Conservation (phyloP, 139 green algal species). For the Raphidocelis subcapitata region DNA sequence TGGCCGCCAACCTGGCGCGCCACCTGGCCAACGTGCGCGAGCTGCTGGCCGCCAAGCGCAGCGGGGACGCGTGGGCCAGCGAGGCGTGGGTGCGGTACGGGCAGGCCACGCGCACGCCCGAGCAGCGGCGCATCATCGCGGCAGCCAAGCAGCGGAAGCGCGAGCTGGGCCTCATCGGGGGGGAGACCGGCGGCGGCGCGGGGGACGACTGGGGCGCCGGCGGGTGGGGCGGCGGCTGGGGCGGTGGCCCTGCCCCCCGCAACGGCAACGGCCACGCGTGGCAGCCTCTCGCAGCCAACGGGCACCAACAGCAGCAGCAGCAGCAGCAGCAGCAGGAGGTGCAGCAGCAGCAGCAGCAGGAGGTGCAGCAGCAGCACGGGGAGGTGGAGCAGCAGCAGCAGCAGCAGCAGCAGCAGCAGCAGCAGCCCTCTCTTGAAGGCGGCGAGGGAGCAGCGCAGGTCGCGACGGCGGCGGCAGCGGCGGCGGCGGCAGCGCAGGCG, state of each 20-base stretch:
- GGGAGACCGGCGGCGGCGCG: too few relatives aligned
- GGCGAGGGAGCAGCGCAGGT: neutral
- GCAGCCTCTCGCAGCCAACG: neutral
- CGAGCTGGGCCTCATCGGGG: neutral
- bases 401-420: conserved; percentile 9
- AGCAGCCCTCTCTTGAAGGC: neutral
- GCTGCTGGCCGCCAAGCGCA: neutral
- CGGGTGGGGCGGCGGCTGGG: neutral
- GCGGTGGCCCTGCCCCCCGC: neutral
- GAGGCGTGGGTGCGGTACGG: neutral
- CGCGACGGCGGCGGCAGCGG: neutral
- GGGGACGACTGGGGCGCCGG: too few relatives aligned
- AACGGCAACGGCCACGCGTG: conserved; percentile 3
- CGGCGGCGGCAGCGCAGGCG: neutral
- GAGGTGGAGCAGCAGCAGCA: conserved; percentile 5
- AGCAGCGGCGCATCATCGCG: neutral
- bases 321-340: neutral
- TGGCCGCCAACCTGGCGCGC: conserved; percentile 3
- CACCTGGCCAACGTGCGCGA: conserved; percentile 12
- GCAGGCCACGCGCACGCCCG: neutral
- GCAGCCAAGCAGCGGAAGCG: neutral
- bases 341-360: neutral
- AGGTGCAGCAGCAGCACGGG: neutral
- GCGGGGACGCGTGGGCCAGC: conserved; percentile 1
- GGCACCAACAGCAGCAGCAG: conserved; percentile 17